phyloP scores from a whole-genome alignment of 306 rosid species.

The Castanea sativa region DNA sequence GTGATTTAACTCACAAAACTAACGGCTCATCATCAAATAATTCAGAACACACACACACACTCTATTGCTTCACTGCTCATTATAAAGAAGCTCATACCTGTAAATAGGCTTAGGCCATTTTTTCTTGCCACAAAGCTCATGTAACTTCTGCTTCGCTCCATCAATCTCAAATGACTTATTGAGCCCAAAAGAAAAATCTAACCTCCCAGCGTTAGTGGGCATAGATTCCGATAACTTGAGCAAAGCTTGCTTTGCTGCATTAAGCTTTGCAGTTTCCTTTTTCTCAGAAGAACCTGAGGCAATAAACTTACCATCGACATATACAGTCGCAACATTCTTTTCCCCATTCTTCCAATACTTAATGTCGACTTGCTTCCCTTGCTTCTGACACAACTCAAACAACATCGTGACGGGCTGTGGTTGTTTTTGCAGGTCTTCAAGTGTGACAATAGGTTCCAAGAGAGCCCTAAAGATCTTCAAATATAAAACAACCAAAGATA shows the following conservation, averaged over 20 bases:
- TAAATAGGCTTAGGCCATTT: slow-evolving; percentile 63
- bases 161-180: slow-evolving; percentile 45
- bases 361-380: slow-evolving; percentile 54
- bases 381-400: slow-evolving; percentile 61
- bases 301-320: slow-evolving; percentile 57
- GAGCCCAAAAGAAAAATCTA: neutral
- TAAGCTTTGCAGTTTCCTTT: slow-evolving; percentile 57
- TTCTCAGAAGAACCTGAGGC: slow-evolving; percentile 59
- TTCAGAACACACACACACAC: neutral
- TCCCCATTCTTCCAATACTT: slow-evolving; percentile 33
- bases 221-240: slow-evolving; percentile 24
- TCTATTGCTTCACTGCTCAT: neutral
- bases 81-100: slow-evolving; percentile 35
- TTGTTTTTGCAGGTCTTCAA: slow-evolving; percentile 37
- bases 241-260: slow-evolving; percentile 70
- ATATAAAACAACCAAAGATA: neutral
- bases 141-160: slow-evolving; percentile 54
- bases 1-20: neutral
- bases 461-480: slow-evolving; percentile 53
- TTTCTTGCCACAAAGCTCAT: slow-evolving; percentile 47
- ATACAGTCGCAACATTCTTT: slow-evolving; percentile 41
- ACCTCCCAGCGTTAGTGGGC: neutral
- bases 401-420: slow-evolving; percentile 72
- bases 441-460: slow-evolving; percentile 71
- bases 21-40: neutral